Evolutionary conservation across 1,284 basidiomycete species (phyloP).

Genomic region (Ustilago hordei): DNA sequence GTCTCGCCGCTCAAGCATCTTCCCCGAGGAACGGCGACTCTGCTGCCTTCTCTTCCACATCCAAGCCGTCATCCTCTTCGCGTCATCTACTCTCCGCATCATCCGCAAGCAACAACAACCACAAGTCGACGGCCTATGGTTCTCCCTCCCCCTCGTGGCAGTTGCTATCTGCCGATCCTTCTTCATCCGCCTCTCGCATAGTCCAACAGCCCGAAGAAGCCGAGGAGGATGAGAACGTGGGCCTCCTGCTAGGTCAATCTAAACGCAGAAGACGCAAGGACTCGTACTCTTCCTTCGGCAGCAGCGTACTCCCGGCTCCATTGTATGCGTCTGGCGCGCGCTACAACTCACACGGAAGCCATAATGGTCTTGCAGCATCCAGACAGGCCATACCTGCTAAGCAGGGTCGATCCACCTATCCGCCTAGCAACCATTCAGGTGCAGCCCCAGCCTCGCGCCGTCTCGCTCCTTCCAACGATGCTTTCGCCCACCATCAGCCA

Average conservation of each 20-base stretch:
- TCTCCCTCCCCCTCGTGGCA: slow-evolving; percentile 20
- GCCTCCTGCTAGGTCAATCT: slow-evolving; percentile 38
- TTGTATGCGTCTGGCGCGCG: slow-evolving; percentile 25
- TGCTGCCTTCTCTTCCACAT: slow-evolving; percentile 9
- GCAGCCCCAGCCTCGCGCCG: slow-evolving; percentile 30
- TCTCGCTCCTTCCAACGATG: slow-evolving; percentile 20
- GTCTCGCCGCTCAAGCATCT: neutral
- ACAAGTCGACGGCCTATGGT: neutral
- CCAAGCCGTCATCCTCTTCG: slow-evolving; percentile 30
- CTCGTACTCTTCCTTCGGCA: slow-evolving; percentile 51
- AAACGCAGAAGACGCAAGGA: slow-evolving; percentile 45
- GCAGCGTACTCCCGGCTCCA: slow-evolving; percentile 45
- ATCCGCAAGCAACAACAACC: neutral
- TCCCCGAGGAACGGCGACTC: slow-evolving; percentile 12
- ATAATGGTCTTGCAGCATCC: slow-evolving; percentile 11
- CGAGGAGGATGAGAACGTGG: slow-evolving; percentile 45
- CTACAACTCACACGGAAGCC: slow-evolving; percentile 21
- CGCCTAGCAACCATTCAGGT: slow-evolving; percentile 49
- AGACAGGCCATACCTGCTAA: slow-evolving; percentile 18
- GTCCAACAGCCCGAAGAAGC: slow-evolving; percentile 9
- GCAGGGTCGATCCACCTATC: slow-evolving; percentile 25
- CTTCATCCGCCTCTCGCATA: slow-evolving; percentile 17
- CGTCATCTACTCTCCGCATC: slow-evolving; percentile 3
- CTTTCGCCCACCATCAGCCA: slow-evolving; percentile 13
- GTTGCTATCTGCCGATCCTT: slow-evolving; percentile 5